Base-by-base conservation (phyloP, 1,284 basidiomycete species). In the Leccinum fallax region DNA sequence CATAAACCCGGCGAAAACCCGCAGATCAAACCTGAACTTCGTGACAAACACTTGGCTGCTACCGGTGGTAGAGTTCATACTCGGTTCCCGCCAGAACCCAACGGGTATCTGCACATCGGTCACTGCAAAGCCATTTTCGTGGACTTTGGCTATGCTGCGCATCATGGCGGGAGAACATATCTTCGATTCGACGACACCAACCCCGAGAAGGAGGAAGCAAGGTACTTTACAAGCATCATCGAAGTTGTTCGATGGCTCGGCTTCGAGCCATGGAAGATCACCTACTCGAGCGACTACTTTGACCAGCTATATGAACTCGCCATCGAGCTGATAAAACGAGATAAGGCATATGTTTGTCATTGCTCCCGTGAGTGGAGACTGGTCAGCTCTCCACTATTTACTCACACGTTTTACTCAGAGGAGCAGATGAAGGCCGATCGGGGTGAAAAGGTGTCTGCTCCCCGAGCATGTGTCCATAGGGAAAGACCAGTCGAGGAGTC, bases 111-210 rank as follows among this genome's bases (percentile, higher is more conserved):
- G 55, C 96, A 98, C 76, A 95, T 98, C 63, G 96, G 95, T 4
- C 97, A 99, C 74, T 97, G 96, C 59, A 99, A 99, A 76, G 97
- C 97, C 7, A 98, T 99, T 71, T 97, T 98, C 71, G 89, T 99
- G 68, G 94, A 97, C 79, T 99, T 99, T 77, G 97, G 97, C 32
- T 99, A 94, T 74, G 97, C 97, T 28, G 94, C 94, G 24, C 88
- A 94, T 76, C 85, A 98, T 74, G 85, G 86, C 21, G 97, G 97
- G 32, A 88, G 92, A 70, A 95, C 93, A 68, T 98, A 98, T 74
- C 83, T 99, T 53, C 88, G 96, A 61, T 99, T 93, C 74, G 97
- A 99, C 74, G 97, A 99, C 77, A 99, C 97, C 43, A 99, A 99
- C 77, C 97, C 97, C 0, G 95, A 97, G 77, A 95, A 95, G 55